A percentile compares a stretch with the other conserved stretches of the same genome.
These are phyloP conservation scores for Picea glauca DNA, from an alignment of 75 land plant species.

Conservation along the genomic window DNA sequence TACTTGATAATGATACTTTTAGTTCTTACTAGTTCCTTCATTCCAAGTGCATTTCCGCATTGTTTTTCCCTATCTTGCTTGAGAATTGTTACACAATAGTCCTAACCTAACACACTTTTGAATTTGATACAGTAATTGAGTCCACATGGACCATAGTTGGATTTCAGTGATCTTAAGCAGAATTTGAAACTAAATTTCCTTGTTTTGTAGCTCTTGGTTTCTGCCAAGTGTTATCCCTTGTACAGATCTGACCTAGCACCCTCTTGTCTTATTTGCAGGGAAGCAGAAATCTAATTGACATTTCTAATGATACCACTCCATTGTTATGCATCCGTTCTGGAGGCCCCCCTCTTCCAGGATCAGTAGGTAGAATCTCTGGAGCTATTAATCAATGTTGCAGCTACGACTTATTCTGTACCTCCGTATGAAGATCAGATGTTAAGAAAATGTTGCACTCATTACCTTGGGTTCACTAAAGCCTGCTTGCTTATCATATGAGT, in stretches of 20 bases:
- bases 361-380: neutral
- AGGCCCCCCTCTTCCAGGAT: constrained; percentile 10
- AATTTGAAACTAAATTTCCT: neutral
- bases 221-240: no score
- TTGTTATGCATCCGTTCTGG: constrained; percentile 9
- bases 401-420: neutral
- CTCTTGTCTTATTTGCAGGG: neutral
- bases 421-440: neutral
- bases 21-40: no score
- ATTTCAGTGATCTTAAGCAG: no score
- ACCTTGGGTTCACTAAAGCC: neutral
- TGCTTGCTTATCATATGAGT: no score
- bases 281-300: neutral
- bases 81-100: no score
- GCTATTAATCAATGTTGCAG: neutral
- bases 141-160: no score
- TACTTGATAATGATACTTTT: no score
- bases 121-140: no score
- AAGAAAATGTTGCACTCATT: neutral
- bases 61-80: no score
- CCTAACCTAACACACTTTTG: no score
- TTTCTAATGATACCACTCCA: constrained; percentile 4
- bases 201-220: neutral
- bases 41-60: no score
- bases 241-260: no score